A percentile compares a stretch with the other conserved stretches of the same genome.
phyloP scores from a whole-genome alignment of 805 yeast species.

The Ogataea ramenticola region DNA sequence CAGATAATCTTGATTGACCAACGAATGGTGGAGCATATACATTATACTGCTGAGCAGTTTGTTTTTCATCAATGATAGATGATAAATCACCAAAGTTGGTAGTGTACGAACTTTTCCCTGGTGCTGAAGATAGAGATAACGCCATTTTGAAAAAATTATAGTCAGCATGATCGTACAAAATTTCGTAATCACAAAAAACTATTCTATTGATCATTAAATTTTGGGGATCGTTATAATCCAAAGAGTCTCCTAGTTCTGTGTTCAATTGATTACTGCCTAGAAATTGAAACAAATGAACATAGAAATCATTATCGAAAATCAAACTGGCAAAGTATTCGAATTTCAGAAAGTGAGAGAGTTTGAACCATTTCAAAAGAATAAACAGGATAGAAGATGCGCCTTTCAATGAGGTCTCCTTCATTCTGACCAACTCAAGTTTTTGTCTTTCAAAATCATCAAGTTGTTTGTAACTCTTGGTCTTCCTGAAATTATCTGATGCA shows the following conservation, averaged over 20 bases:
- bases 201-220: slow-evolving; percentile 19
- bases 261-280: slow-evolving; percentile 22
- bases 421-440: slow-evolving; percentile 46
- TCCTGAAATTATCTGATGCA: slow-evolving; percentile 28
- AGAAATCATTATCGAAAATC: slow-evolving; percentile 65
- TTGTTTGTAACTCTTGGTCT: slow-evolving; percentile 11
- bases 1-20: slow-evolving; percentile 16
- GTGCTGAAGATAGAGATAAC: slow-evolving; percentile 9
- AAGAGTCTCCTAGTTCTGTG: slow-evolving; percentile 16
- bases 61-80: background rate
- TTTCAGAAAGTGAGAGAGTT: slow-evolving; percentile 68
- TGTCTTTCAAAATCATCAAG: slow-evolving; percentile 21
- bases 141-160: slow-evolving; percentile 19
- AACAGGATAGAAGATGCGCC: slow-evolving; percentile 47
- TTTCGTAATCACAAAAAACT: slow-evolving; percentile 25
- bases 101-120: slow-evolving; percentile 4
- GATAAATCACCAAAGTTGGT: slow-evolving; percentile 9
- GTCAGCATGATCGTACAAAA: slow-evolving; percentile 17
- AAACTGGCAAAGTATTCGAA: slow-evolving; percentile 66
- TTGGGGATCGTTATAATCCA: slow-evolving; percentile 21
- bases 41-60: slow-evolving; percentile 2
- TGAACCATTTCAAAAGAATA: slow-evolving; percentile 68
- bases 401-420: slow-evolving; percentile 58
- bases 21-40: slow-evolving; percentile 22
- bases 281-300: slow-evolving; percentile 28